Base-by-base conservation (phyloP, 1,139 yeast species). In the Magnusiomyces tetraspermus region DNA sequence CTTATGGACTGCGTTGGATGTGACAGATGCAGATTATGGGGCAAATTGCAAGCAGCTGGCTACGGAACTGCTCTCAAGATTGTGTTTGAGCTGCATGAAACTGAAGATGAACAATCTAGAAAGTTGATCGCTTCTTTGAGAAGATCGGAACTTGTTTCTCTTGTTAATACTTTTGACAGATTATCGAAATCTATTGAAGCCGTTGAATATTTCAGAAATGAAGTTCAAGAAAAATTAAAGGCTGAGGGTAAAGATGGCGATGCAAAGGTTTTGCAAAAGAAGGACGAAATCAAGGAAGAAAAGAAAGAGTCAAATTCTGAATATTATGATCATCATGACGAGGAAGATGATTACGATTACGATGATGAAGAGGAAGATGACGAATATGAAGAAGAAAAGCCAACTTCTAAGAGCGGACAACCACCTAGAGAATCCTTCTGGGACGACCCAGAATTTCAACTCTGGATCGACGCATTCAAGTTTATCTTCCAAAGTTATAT, bases 1-100 rank as follows among this genome's bases (percentile, higher is more conserved):
- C 80, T 92, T 50, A 92, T 94, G 97, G 96, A 92, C 69, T 92
- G 98, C 73, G 97, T 92, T 48, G 97, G 96, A 40, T 92, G 98
- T 72, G 98, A 92, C 67, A 78, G 97, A 66, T 92, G 98, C 68
- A 79, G 97, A 64, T 75, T 94, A 71, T 92, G 98, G 98, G 98
- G 98, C 19, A 92, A 94, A 69, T 78, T 92, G 28, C 98, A 92
- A 72, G 88, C 96, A 1, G 88, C 94, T 22, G 98, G 98, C 26
- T 92, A 92, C 67, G 98, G 97, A 24, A 92, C 98, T 21, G 95
- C 97, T 1, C 76, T 94, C 64, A 92, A 92, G 69, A 77, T 90
- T 26, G 72, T 92, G 56, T 88, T 92, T 65, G 98, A 92, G 67
- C 77, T 85, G 55, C 82, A 80, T 37, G 75, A 72, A 63, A 64